Conservation (phyloP, 345 rosid species). For the Corchorus olitorius region DNA sequence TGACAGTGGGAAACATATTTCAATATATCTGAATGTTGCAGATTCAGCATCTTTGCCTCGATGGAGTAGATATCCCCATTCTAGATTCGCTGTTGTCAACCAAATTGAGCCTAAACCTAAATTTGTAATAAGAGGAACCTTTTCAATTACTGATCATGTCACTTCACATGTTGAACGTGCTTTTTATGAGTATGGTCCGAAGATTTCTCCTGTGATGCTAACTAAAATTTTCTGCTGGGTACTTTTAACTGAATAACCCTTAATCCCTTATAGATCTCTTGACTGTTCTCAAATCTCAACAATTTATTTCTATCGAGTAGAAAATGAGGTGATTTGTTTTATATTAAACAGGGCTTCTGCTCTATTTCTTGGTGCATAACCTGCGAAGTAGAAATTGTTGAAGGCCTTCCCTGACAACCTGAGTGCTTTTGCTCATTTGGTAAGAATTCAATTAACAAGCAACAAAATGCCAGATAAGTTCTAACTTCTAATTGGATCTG, state of each 20-base stretch:
- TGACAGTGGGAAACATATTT: slow-evolving; percentile 76
- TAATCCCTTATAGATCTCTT: background rate
- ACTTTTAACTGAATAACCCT: background rate
- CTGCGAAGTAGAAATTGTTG: slow-evolving; percentile 60
- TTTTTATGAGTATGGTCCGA: background rate
- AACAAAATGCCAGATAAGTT: slow-evolving; percentile 18
- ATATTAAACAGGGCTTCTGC: slow-evolving; percentile 62
- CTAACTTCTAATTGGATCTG: background rate
- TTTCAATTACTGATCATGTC: background rate
- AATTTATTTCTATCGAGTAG: background rate
- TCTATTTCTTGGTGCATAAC: slow-evolving; percentile 66
- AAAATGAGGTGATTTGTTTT: slow-evolving; percentile 19
- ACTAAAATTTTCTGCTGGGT: background rate
- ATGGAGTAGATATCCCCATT: slow-evolving; percentile 84
- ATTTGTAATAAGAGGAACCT: slow-evolving; percentile 76
- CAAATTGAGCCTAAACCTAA: slow-evolving; percentile 58
- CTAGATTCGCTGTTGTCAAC: slow-evolving; percentile 69
- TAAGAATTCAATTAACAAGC: slow-evolving; percentile 30
- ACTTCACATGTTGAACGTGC: background rate
- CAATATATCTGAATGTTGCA: slow-evolving; percentile 85
- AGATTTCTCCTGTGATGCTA: background rate
- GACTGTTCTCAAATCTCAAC: background rate
- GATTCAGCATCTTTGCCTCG: slow-evolving; percentile 67
- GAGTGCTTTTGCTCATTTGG: slow-evolving; percentile 66
- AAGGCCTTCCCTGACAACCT: slow-evolving; percentile 55